phyloP scores from a whole-genome alignment of 2,329 filamentous ascomycete species.

The Neofusicoccum cordaticola region DNA sequence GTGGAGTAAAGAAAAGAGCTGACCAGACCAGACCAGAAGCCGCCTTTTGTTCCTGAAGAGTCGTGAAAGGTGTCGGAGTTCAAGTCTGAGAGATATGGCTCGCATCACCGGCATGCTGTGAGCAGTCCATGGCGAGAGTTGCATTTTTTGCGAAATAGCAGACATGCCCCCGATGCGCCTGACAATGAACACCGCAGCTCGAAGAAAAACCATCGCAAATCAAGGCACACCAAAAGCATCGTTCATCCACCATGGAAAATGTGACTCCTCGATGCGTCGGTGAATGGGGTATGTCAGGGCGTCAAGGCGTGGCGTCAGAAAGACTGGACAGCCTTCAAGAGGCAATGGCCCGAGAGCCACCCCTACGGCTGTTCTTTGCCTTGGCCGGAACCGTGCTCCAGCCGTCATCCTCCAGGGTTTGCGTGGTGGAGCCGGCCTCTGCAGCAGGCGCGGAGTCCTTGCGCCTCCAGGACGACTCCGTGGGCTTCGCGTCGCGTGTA shows the following conservation, averaged over 20 bases:
- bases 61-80: neutral
- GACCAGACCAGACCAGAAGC: neutral
- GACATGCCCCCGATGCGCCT: slow-evolving; percentile 12
- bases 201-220: slow-evolving; percentile 17
- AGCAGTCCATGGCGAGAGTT: slow-evolving; percentile 10
- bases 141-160: slow-evolving; percentile 17
- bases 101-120: slow-evolving; percentile 8
- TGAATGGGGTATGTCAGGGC: slow-evolving; percentile 15
- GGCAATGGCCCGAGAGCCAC: slow-evolving; percentile 44
- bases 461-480: slow-evolving; percentile 42
- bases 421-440: slow-evolving; percentile 41
- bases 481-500: slow-evolving; percentile 42
- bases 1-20: slow-evolving; percentile 3
- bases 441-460: slow-evolving; percentile 32
- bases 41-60: neutral
- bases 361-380: slow-evolving; percentile 44
- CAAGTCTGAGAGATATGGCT: slow-evolving; percentile 2
- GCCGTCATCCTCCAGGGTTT: slow-evolving; percentile 51
- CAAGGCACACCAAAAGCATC: slow-evolving; percentile 16
- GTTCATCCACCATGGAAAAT: slow-evolving; percentile 12
- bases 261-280: slow-evolving; percentile 13
- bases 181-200: slow-evolving; percentile 14
- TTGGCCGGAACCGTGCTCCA: slow-evolving; percentile 53
- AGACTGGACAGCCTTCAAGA: slow-evolving; percentile 33
- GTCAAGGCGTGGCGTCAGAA: slow-evolving; percentile 9